These are phyloP conservation scores for Plasmodium malariae DNA, from an alignment of 169 alveolate genomes.

Conservation along the genomic window DNA sequence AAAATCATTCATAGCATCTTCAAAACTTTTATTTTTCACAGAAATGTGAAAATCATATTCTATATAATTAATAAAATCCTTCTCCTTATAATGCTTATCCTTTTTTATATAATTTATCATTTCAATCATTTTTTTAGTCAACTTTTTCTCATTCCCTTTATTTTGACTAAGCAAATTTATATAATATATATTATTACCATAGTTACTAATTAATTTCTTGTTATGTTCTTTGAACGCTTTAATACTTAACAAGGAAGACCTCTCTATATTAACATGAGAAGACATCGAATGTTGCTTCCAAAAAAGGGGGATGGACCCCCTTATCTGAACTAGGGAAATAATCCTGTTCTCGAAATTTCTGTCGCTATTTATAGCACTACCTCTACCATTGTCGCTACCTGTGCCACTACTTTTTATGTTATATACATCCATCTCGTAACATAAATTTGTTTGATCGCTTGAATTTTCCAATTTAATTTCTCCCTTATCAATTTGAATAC, in stretches of 20 bases:
- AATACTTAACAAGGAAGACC: conserved; percentile 69
- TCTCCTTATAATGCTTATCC: conserved; percentile 79
- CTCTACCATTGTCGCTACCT: background rate
- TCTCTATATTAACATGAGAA: conserved; percentile 60
- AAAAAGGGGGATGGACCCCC: conserved; percentile 97
- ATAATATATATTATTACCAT: conserved; percentile 82
- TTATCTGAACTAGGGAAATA: conserved; percentile 93
- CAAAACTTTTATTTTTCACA: conserved; percentile 70
- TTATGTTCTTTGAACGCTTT: conserved; percentile 83
- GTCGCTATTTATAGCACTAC: conserved; percentile 65
- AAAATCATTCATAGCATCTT: conserved; percentile 80
- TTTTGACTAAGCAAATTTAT: conserved; percentile 82
- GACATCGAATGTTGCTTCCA: conserved; percentile 93
- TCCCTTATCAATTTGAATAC: no score
- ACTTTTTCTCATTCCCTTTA: conserved; percentile 79
- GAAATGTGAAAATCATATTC: conserved; percentile 79
- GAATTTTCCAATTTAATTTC: no score
- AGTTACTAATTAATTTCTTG: conserved; percentile 74
- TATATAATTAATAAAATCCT: conserved; percentile 77
- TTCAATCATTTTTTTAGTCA: conserved; percentile 76
- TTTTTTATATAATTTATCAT: conserved; percentile 75
- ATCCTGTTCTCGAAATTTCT: conserved; percentile 83
- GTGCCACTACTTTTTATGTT: background rate
- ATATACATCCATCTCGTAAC: background rate
- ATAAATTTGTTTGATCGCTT: no score